Conservation (phyloP, 768 basidiomycete species). For the Daedaleopsis nitida region DNA sequence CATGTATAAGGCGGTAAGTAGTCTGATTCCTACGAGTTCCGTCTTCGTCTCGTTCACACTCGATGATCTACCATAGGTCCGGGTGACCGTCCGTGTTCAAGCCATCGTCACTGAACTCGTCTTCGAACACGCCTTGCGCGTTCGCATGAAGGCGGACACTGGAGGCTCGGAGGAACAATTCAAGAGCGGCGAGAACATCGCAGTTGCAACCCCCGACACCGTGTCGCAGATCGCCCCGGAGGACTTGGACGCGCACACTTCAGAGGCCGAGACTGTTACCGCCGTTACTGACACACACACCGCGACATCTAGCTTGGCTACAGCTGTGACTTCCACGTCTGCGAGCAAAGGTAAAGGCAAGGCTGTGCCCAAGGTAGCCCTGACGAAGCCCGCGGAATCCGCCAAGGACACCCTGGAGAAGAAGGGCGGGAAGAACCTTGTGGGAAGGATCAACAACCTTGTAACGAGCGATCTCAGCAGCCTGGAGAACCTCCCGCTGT, state of each 20-base stretch:
- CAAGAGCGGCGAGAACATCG: constrained; percentile 27
- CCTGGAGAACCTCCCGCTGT: constrained; percentile 24
- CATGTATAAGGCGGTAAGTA: constrained; percentile 34
- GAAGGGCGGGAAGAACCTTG: constrained; percentile 45
- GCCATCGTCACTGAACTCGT: constrained; percentile 54
- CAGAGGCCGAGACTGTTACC: constrained; percentile 18
- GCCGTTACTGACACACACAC: constrained; percentile 13
- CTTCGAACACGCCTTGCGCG: constrained; percentile 57
- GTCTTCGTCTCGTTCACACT: no score
- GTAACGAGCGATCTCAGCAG: constrained; percentile 61
- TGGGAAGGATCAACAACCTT: constrained; percentile 79
- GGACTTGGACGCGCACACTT: neutral
- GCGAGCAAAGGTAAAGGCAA: constrained; percentile 9
- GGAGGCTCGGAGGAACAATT: no score
- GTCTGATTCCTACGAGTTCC: no score
- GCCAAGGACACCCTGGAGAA: constrained; percentile 3
- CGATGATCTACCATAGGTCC: constrained; percentile 24
- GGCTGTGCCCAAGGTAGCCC: neutral
- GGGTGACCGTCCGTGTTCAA: constrained; percentile 42
- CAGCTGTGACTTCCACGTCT: constrained; percentile 5
- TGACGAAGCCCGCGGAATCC: neutral
- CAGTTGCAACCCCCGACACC: constrained; percentile 28
- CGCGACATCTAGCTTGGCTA: neutral
- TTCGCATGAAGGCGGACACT: constrained; percentile 46
- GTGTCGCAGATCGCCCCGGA: no score